These are phyloP conservation scores for Lignosus rhinocerotis DNA, from an alignment of 1,284 basidiomycete genomes.

Conservation along the genomic window DNA sequence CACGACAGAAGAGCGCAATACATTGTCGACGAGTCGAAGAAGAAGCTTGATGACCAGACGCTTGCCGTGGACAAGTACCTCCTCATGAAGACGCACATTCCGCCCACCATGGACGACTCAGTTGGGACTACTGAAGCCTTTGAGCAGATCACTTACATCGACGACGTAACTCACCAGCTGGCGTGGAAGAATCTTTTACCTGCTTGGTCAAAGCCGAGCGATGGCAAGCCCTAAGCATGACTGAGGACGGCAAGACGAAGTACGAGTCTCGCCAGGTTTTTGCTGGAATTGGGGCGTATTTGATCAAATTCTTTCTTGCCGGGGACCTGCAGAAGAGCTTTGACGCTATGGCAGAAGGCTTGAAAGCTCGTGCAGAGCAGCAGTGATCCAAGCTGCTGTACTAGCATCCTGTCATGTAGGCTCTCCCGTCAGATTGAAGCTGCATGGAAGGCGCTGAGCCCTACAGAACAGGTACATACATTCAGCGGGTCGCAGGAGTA, in stretches of 20 bases:
- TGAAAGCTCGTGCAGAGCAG: constrained; percentile 55
- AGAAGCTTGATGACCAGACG: constrained; percentile 48
- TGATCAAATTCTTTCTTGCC: constrained; percentile 49
- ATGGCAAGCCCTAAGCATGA: constrained; percentile 62
- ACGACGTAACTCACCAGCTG: constrained; percentile 51
- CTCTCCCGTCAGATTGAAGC: no score
- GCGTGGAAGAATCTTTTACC: constrained; percentile 53
- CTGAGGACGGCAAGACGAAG: constrained; percentile 51
- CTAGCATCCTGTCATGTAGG: not conserved
- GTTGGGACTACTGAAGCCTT: constrained; percentile 28
- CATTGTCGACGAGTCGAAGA: constrained; percentile 46
- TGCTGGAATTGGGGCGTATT: constrained; percentile 53
- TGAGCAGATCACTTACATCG: constrained; percentile 40
- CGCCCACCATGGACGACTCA: constrained; percentile 50
- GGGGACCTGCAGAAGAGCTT: constrained; percentile 48
- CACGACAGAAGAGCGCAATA: constrained; percentile 51
- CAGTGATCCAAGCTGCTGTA: not conserved
- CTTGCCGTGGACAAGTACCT: constrained; percentile 49
- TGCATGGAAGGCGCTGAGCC: no score
- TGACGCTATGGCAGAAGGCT: constrained; percentile 53
- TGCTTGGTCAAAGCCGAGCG: constrained; percentile 53
- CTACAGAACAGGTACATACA: no score
- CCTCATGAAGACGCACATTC: constrained; percentile 56
- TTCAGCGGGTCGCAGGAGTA: no score
- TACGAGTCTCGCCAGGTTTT: constrained; percentile 72